These are phyloP conservation scores for Arachnomyces sp. DNA, from an alignment of 2,329 filamentous ascomycete species.

Conservation along the genomic window DNA sequence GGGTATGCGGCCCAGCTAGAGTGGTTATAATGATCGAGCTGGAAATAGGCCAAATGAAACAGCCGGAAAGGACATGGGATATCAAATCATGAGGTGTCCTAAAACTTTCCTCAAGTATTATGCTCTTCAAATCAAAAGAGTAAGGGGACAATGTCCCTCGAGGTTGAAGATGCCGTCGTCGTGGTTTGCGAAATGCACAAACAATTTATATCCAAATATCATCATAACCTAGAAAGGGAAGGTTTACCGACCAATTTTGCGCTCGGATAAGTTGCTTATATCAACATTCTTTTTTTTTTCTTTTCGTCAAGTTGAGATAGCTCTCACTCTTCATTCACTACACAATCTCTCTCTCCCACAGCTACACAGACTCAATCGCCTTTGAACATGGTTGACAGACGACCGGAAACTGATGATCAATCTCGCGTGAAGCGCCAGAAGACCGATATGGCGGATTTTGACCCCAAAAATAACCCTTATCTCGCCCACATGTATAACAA, in stretches of 20 bases:
- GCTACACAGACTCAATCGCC: neutral
- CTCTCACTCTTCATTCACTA: slow-evolving; percentile 6
- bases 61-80: no score
- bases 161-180: no score
- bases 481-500: slow-evolving; percentile 77
- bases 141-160: no score
- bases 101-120: no score
- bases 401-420: slow-evolving; percentile 44
- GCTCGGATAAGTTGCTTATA: slow-evolving; percentile 27
- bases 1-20: no score
- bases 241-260: slow-evolving; percentile 16
- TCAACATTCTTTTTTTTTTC: slow-evolving; percentile 15
- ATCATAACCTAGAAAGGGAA: slow-evolving; percentile 10
- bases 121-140: no score
- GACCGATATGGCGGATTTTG: slow-evolving; percentile 39
- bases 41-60: no score
- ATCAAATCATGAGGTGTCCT: no score
- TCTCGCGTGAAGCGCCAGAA: slow-evolving; percentile 50
- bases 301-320: slow-evolving; percentile 1
- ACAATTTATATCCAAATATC: no score
- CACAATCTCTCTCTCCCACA: slow-evolving; percentile 9
- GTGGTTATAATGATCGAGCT: no score
- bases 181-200: no score
- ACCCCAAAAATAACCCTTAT: slow-evolving; percentile 69
- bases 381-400: slow-evolving; percentile 49